These are phyloP conservation scores for Trypanosoma lewisi DNA, from an alignment of 208 protist genomes.

Conservation along the genomic window DNA sequence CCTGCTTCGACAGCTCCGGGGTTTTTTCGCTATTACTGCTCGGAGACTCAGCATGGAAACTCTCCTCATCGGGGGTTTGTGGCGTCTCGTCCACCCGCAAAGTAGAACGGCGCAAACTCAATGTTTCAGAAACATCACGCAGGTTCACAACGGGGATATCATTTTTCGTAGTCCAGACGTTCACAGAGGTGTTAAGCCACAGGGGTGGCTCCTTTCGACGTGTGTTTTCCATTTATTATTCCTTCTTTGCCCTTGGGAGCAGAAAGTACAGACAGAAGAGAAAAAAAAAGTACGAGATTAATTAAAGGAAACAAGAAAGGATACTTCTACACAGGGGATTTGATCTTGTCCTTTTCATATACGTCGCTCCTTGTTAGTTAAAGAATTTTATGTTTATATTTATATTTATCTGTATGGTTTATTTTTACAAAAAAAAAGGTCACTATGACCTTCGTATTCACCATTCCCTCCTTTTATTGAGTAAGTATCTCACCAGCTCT, in stretches of 20 bases:
- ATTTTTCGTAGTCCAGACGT: slow-evolving; percentile 67
- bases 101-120: slow-evolving; percentile 17
- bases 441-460: too few relatives aligned
- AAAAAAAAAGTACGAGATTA: not conserved
- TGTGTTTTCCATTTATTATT: slow-evolving; percentile 25
- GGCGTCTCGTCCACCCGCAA: not conserved
- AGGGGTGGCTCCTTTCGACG: slow-evolving; percentile 27
- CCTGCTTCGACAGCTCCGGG: slow-evolving; percentile 1
- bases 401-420: too few relatives aligned
- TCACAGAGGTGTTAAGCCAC: slow-evolving; percentile 45
- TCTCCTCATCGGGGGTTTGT: slow-evolving; percentile 5
- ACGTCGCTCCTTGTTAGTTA: not conserved
- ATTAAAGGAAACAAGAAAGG: slow-evolving; percentile 2
- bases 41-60: not conserved
- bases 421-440: too few relatives aligned
- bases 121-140: slow-evolving; percentile 42
- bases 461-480: too few relatives aligned
- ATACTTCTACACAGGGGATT: too few relatives aligned
- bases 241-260: not conserved
- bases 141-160: slow-evolving; percentile 76
- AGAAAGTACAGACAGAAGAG: not conserved
- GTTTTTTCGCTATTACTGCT: slow-evolving; percentile 8
- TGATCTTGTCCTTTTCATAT: too few relatives aligned
- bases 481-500: too few relatives aligned
- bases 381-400: too few relatives aligned